Percentiles rank a stretch among this genome's conserved stretches.
These are phyloP conservation scores for Alternaria sp. DNA, from an alignment of 2,329 filamentous ascomycete species.

Conservation along the genomic window DNA sequence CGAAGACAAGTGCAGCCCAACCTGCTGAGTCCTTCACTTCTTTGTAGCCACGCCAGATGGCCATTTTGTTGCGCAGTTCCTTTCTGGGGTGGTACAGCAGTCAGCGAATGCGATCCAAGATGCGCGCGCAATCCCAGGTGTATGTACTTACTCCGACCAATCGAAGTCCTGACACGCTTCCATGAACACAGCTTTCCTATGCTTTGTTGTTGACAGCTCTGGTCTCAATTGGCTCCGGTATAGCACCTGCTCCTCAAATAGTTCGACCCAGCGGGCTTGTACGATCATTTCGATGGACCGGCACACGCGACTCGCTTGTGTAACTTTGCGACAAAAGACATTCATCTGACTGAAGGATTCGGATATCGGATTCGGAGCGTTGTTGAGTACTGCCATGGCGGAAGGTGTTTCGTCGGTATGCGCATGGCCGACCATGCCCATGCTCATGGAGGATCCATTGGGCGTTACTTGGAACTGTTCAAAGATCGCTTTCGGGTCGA, in stretches of 20 bases:
- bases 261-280: constrained; percentile 63
- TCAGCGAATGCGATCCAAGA: not conserved
- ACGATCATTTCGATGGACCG: constrained; percentile 66
- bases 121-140: not conserved
- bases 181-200: constrained; percentile 59
- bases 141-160: constrained; percentile 54
- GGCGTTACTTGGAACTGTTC: constrained; percentile 40
- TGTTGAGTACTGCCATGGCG: constrained; percentile 20
- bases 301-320: constrained; percentile 59
- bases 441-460: constrained; percentile 13
- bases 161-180: constrained; percentile 62
- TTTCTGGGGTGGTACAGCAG: constrained; percentile 42
- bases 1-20: constrained; percentile 63
- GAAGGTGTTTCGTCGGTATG: constrained; percentile 7
- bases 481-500: constrained; percentile 49
- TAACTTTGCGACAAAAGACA: constrained; percentile 53
- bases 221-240: constrained; percentile 50
- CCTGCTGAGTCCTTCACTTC: constrained; percentile 64
- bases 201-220: constrained; percentile 54
- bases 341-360: constrained; percentile 52
- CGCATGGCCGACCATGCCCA: constrained; percentile 19
- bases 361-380: constrained; percentile 9
- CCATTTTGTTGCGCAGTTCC: constrained; percentile 61
- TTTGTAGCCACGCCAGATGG: constrained; percentile 65
- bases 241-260: constrained; percentile 60